phyloP scores from a whole-genome alignment of 805 yeast genomes.

The Candida adriatica region DNA sequence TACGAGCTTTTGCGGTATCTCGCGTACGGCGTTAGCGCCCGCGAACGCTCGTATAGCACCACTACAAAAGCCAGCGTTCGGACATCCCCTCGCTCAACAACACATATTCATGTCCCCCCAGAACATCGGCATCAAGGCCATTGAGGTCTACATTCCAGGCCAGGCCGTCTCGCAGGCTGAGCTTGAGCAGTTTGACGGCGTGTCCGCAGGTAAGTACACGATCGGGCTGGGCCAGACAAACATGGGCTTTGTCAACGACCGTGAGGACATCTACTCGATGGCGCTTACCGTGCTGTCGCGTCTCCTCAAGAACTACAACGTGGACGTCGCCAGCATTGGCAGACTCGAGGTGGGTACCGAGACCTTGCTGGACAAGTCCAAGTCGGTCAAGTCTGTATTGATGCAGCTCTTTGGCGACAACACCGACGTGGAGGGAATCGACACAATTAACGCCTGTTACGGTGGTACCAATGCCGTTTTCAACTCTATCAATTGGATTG shows the following conservation, averaged over 20 bases:
- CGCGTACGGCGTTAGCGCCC: too few species aligned
- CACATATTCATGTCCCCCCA: conserved; percentile 40
- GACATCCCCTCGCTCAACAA: too few species aligned
- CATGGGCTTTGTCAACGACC: conserved; percentile 95
- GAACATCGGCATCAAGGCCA: conserved; percentile 95
- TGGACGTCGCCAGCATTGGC: conserved; percentile 79
- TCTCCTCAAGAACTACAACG: conserved; percentile 70
- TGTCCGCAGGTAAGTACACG: conserved; percentile 92
- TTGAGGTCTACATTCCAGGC: conserved; percentile 85
- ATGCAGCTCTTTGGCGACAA: conserved; percentile 91
- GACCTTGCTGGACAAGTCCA: conserved; percentile 92
- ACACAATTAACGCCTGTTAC: conserved; percentile 94
- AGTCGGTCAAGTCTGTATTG: conserved; percentile 90
- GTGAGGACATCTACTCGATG: conserved; percentile 95
- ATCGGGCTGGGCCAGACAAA: conserved; percentile 98
- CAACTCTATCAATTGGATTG: conserved; percentile 93
- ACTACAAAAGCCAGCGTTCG: too few species aligned
- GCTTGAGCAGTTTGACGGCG: conserved; percentile 76
- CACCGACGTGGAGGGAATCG: conserved; percentile 91
- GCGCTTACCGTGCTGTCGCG: conserved; percentile 80
- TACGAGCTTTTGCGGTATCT: too few species aligned
- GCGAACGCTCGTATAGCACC: too few species aligned
- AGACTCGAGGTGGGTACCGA: conserved; percentile 98
- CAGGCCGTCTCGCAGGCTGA: conserved; percentile 84
- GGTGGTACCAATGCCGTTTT: conserved; percentile 96